phyloP scores from a whole-genome alignment of 2,329 filamentous ascomycete species.

The Colletotrichum neosansevieriae region DNA sequence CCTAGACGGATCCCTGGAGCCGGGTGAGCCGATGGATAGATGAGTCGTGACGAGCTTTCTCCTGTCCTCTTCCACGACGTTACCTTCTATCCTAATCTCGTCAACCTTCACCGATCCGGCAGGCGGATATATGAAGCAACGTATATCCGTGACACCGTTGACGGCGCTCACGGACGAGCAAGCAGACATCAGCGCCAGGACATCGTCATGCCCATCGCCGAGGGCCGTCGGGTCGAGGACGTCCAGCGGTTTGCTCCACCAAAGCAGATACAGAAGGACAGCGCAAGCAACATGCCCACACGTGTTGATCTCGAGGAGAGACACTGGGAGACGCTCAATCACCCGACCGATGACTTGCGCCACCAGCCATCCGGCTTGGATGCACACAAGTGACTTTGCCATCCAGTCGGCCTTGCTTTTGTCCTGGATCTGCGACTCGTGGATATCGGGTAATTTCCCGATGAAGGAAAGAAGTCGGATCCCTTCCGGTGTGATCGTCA shows the following conservation, averaged over 20 bases:
- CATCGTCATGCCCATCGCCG: not conserved
- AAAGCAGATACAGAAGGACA: slow-evolving; percentile 49
- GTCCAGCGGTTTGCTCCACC: slow-evolving; percentile 49
- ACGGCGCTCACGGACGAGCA: slow-evolving; percentile 30
- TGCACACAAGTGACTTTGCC: slow-evolving; percentile 49
- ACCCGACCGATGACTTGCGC: slow-evolving; percentile 49
- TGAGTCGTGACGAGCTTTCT: slow-evolving; percentile 28
- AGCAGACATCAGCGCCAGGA: slow-evolving; percentile 16
- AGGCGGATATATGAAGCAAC: slow-evolving; percentile 32
- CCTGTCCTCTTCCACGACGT: not conserved
- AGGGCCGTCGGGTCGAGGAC: slow-evolving; percentile 28
- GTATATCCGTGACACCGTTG: slow-evolving; percentile 30
- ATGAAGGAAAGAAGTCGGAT: slow-evolving; percentile 26
- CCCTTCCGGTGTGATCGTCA: slow-evolving; percentile 31
- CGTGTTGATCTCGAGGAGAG: slow-evolving; percentile 51
- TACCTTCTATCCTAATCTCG: not conserved
- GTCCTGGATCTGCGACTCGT: slow-evolving; percentile 46
- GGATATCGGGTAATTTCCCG: slow-evolving; percentile 26
- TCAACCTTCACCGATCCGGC: not conserved
- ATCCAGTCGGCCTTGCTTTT: slow-evolving; percentile 52
- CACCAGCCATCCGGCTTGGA: slow-evolving; percentile 54
- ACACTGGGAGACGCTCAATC: slow-evolving; percentile 48
- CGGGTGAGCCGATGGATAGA: slow-evolving; percentile 32
- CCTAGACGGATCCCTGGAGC: slow-evolving; percentile 24
- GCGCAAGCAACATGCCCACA: slow-evolving; percentile 51